Evolutionary conservation across 2,329 filamentous ascomycete species (phyloP), one percentile per base, ranked within the genome.

Genomic region (Intubia oerlemansii): DNA sequence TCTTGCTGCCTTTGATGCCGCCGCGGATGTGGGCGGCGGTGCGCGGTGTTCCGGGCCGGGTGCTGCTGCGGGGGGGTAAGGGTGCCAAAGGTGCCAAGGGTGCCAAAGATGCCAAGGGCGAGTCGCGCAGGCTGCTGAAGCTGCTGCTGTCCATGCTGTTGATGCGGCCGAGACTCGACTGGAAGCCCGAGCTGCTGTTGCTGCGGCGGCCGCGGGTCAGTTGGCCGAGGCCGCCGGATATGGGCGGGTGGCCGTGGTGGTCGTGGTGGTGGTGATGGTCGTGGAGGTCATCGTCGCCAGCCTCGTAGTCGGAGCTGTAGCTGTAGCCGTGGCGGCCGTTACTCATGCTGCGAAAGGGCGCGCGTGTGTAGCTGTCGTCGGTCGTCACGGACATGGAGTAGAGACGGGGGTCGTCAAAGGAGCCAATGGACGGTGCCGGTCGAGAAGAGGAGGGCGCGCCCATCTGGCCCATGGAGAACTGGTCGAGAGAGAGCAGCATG

Each of bases 401-500:
- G 28, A 42, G 43, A 5, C 32, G 35, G 34, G 46, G 42, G 30
- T 59, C 52, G 37, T 53, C 50, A 29, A 47, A 54, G n/a, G 8
- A 8, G 8, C 8, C 8, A 8, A 21, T 8, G 27, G 29, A 28
- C 10, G 30, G 31, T 8, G 12, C 27, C 9, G 30, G 18, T 23
- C 33, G 35, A n/a, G n/a, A n/a, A 2, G 27, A 22, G 2, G 29
- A 18, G 2, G 43, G 39, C 17, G 43, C 35, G 20, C 25, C 43
- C 25, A 52, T 44, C 39, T 62, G 56, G 25, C 50, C 57, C 40
- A 66, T 59, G 23, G 67, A 73, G 44, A 85, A 70, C 49, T 85
- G 77, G 51, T 92, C 85, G 38, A 98, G 71, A 23, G 84, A 92
- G 38, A 88, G 60, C 35, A 95, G 69, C 75, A 98, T 88, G 50